Evolutionary conservation across 2,329 filamentous ascomycete species (phyloP).

Genomic region (Pseudogymnoascus sp.): DNA sequence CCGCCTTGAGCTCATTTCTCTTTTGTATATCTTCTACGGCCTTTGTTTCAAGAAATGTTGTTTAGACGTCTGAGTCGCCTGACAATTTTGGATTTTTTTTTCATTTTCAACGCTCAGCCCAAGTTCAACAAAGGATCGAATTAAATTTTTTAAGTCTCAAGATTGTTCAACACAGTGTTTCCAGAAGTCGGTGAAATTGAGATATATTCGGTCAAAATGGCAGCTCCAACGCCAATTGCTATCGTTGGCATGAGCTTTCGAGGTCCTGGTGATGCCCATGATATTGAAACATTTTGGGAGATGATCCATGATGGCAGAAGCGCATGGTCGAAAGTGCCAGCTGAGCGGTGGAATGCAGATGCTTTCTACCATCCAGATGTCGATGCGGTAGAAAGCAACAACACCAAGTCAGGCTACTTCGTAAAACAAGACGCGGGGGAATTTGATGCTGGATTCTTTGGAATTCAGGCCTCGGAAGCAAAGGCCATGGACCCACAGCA

Average conservation of each 20-base stretch:
- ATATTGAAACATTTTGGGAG: slow-evolving; percentile 40
- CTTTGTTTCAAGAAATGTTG: neutral
- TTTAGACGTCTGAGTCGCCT: neutral
- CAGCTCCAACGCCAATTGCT: slow-evolving; percentile 35
- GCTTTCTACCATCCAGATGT: slow-evolving; percentile 46
- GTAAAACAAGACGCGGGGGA: slow-evolving; percentile 14
- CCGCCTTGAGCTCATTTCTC: neutral
- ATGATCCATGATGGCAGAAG: slow-evolving; percentile 38
- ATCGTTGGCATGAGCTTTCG: slow-evolving; percentile 46
- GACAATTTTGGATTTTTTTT: neutral
- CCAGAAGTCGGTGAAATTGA: neutral
- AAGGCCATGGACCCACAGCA: slow-evolving; percentile 40
- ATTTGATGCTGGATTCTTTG: slow-evolving; percentile 22
- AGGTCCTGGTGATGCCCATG: slow-evolving; percentile 43
- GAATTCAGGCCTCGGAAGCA: slow-evolving; percentile 17
- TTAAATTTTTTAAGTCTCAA: neutral
- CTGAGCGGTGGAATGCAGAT: slow-evolving; percentile 41
- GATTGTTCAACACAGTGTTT: neutral
- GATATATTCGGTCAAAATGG: neutral
- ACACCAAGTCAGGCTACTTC: slow-evolving; percentile 11
- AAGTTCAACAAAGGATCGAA: neutral
- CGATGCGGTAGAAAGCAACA: neutral
- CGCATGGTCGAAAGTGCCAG: slow-evolving; percentile 43
- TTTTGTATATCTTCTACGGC: neutral
- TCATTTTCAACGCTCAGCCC: neutral